Evolutionary conservation across 768 basidiomycete species (phyloP).

Genomic region (Tulasnella sp.): DNA sequence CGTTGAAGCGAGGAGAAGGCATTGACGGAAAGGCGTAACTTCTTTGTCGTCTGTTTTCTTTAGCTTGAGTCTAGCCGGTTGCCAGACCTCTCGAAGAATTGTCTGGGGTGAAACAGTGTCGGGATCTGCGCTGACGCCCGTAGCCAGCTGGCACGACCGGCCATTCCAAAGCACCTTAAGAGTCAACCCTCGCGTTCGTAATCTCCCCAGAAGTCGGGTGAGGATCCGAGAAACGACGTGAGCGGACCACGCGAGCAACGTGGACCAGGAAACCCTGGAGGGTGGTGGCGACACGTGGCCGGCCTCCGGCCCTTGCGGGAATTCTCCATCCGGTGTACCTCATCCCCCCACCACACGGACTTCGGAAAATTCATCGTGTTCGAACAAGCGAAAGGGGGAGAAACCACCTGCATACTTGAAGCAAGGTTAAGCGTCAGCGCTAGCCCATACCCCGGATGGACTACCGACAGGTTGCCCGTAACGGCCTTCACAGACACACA

Average conservation of each 20-base stretch:
- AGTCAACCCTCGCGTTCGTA: neutral
- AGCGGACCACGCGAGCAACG: conserved; percentile 11
- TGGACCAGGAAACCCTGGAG: neutral
- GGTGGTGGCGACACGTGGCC: neutral
- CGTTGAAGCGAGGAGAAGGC: neutral
- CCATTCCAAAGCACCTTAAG: neutral
- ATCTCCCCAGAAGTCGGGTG: neutral
- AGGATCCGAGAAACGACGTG: neutral
- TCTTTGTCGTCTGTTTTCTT: neutral
- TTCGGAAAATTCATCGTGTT: neutral
- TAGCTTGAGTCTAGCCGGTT: neutral
- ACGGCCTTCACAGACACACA: neutral
- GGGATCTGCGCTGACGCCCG: neutral
- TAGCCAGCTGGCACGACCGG: neutral
- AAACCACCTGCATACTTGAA: neutral
- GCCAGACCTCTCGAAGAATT: neutral
- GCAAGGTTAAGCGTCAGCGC: neutral
- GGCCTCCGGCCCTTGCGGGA: conserved; percentile 4
- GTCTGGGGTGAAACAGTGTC: neutral
- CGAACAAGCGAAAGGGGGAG: neutral
- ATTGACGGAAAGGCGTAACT: neutral
- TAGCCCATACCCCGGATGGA: neutral
- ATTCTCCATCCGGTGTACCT: neutral
- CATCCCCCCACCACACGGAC: neutral
- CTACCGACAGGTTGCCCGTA: neutral